Evolutionary conservation across 2,329 filamentous ascomycete genomes (phyloP).

Genomic region (Rachicladosporium sp.): DNA sequence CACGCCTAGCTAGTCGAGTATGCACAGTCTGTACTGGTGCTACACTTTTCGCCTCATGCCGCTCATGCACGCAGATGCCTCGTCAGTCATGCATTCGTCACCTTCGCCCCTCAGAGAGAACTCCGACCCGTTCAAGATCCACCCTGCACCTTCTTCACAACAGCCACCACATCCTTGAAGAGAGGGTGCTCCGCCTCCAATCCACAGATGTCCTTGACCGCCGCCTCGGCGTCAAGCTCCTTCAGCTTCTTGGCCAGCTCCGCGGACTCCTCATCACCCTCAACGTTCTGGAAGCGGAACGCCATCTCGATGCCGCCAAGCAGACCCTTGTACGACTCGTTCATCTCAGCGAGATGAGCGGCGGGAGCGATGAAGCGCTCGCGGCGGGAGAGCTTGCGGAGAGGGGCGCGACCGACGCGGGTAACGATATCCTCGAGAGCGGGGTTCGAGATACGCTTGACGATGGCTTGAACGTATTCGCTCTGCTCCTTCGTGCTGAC

Average conservation of each 20-base stretch:
- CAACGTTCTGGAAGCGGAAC: conserved; percentile 88
- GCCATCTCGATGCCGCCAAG: conserved; percentile 81
- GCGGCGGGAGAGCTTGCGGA: conserved; percentile 87
- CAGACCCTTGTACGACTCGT: conserved; percentile 58
- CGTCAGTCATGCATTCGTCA: too few relatives aligned
- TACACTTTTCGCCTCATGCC: too few relatives aligned
- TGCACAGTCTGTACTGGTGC: too few relatives aligned
- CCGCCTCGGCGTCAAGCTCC: conserved; percentile 56
- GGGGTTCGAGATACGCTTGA: conserved; percentile 85
- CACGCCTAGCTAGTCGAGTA: too few relatives aligned
- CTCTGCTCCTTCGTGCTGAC: conserved; percentile 65
- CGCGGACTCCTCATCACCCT: conserved; percentile 78
- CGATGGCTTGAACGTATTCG: conserved; percentile 82
- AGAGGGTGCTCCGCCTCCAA: conserved; percentile 66
- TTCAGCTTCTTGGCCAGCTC: conserved; percentile 80
- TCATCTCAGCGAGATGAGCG: conserved; percentile 73
- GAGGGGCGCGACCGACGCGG: conserved; percentile 85
- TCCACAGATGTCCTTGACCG: conserved; percentile 70
- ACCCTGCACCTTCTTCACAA: conserved; percentile 71
- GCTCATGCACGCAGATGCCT: too few relatives aligned
- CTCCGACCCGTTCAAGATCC: background rate
- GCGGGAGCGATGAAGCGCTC: conserved; percentile 94
- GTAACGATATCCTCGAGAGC: conserved; percentile 85
- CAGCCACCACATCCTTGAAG: conserved; percentile 59
- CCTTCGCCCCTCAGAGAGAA: too few relatives aligned